A percentile compares a stretch with the other conserved stretches of the same genome.
Conservation (phyloP, 306 rosid species). For the Pachyrhizus erosus region DNA sequence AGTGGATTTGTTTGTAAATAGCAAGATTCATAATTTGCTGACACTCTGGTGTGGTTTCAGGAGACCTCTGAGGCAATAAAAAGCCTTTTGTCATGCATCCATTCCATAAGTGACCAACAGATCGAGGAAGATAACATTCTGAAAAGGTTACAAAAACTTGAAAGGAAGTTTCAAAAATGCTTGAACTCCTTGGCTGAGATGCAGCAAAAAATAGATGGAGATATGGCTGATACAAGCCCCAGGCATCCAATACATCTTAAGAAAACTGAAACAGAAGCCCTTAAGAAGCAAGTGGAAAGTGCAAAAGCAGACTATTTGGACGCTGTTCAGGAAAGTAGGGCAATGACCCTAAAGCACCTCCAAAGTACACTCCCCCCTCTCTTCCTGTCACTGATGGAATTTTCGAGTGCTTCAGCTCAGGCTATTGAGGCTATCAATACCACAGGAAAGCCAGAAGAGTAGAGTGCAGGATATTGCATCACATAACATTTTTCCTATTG, state of each 20-base stretch:
- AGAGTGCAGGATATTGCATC: constrained; percentile 37
- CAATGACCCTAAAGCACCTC: constrained; percentile 65
- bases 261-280: constrained; percentile 64
- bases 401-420: constrained; percentile 63
- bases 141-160: constrained; percentile 65
- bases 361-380: constrained; percentile 72
- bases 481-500: constrained; percentile 18
- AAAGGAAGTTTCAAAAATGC: constrained; percentile 67
- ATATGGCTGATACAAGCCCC: constrained; percentile 55
- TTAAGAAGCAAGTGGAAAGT: constrained; percentile 66
- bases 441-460: constrained; percentile 46
- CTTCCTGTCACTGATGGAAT: constrained; percentile 65
- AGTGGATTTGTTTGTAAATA: constrained; percentile 11
- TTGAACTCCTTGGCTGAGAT: constrained; percentile 51
- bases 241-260: constrained; percentile 67
- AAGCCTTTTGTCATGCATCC: constrained; percentile 61
- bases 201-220: constrained; percentile 56
- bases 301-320: constrained; percentile 59
- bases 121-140: constrained; percentile 65
- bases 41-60: constrained; percentile 52
- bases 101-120: constrained; percentile 60
- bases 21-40: constrained; percentile 2
- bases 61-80: constrained; percentile 75
- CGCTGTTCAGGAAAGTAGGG: constrained; percentile 58
- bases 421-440: constrained; percentile 59